Evolutionary conservation across 2,329 filamentous ascomycete genomes (phyloP).

Genomic region (Aspergillus sp.): DNA sequence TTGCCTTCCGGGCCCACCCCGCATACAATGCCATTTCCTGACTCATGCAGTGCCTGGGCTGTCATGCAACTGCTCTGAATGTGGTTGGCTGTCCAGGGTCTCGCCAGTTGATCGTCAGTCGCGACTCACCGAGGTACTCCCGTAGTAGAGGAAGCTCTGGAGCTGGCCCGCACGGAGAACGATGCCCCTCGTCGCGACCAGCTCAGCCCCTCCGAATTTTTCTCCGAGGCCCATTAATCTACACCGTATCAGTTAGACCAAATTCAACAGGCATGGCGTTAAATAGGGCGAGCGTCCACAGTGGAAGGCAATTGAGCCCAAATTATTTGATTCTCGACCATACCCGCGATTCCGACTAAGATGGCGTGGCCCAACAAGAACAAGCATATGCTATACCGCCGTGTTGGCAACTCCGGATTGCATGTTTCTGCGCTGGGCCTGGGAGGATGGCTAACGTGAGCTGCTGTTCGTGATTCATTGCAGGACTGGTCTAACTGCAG

Average conservation of each 20-base stretch:
- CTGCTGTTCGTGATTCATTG: neutral
- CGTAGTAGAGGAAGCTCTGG: too few relatives aligned
- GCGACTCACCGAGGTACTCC: too few relatives aligned
- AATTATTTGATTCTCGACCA: neutral
- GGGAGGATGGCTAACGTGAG: conserved; percentile 45
- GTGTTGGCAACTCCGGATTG: conserved; percentile 68
- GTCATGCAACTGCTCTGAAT: too few relatives aligned
- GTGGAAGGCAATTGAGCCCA: neutral
- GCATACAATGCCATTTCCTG: neutral
- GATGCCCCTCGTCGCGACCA: neutral
- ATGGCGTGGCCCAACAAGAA: conserved; percentile 29
- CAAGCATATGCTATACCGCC: conserved; percentile 66
- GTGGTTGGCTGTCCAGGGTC: too few relatives aligned
- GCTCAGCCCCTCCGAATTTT: conserved; percentile 21
- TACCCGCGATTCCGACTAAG: neutral
- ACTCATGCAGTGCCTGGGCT: neutral
- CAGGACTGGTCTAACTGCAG: neutral
- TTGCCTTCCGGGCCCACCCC: conserved; percentile 10
- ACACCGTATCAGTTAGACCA: neutral
- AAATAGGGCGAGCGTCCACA: neutral
- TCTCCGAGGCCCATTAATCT: conserved; percentile 11
- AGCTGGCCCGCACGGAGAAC: too few relatives aligned
- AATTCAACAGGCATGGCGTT: neutral
- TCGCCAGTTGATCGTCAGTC: too few relatives aligned
- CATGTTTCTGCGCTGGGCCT: conserved; percentile 72